A percentile compares a stretch with the other conserved stretches of the same genome.
These are phyloP conservation scores for Blastomyces silverae DNA, from an alignment of 2,329 filamentous ascomycete species.

Conservation along the genomic window DNA sequence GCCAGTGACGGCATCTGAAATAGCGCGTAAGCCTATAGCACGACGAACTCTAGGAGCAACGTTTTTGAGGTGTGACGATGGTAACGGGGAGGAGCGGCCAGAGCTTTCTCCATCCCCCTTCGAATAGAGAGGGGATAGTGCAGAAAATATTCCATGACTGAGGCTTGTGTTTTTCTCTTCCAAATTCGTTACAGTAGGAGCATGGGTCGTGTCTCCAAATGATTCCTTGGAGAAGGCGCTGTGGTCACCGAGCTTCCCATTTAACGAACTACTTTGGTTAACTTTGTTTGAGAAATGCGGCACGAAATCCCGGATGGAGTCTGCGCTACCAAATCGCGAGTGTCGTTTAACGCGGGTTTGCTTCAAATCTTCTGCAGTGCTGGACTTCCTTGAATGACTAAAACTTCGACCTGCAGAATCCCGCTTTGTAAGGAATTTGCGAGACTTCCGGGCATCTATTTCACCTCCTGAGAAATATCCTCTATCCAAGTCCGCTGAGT, in stretches of 20 bases:
- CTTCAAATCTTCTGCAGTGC: slow-evolving; percentile 66
- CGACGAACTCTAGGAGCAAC: slow-evolving; percentile 54
- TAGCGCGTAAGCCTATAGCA: slow-evolving; percentile 67
- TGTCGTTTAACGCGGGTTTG: slow-evolving; percentile 63
- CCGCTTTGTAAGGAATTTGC: slow-evolving; percentile 76
- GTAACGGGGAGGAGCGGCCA: slow-evolving; percentile 44
- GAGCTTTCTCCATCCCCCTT: slow-evolving; percentile 46
- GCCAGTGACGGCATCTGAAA: slow-evolving; percentile 64
- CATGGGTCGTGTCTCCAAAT: slow-evolving; percentile 37
- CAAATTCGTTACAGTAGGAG: slow-evolving; percentile 53
- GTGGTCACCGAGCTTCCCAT: slow-evolving; percentile 53
- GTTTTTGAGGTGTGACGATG: slow-evolving; percentile 48
- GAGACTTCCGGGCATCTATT: slow-evolving; percentile 60
- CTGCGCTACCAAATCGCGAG: slow-evolving; percentile 70
- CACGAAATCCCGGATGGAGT: slow-evolving; percentile 59
- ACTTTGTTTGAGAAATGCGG: slow-evolving; percentile 52
- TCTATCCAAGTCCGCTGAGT: slow-evolving; percentile 61
- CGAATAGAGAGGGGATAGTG: slow-evolving; percentile 43
- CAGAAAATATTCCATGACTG: slow-evolving; percentile 36
- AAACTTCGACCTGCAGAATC: slow-evolving; percentile 35
- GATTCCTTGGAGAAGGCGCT: slow-evolving; percentile 50
- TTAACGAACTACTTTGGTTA: slow-evolving; percentile 55
- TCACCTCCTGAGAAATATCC: slow-evolving; percentile 94
- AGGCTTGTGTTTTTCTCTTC: slow-evolving; percentile 44
- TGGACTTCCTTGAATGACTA: slow-evolving; percentile 63